Conservation (phyloP, 176 grass and related monocot species). For the Guadua angustifolia region DNA sequence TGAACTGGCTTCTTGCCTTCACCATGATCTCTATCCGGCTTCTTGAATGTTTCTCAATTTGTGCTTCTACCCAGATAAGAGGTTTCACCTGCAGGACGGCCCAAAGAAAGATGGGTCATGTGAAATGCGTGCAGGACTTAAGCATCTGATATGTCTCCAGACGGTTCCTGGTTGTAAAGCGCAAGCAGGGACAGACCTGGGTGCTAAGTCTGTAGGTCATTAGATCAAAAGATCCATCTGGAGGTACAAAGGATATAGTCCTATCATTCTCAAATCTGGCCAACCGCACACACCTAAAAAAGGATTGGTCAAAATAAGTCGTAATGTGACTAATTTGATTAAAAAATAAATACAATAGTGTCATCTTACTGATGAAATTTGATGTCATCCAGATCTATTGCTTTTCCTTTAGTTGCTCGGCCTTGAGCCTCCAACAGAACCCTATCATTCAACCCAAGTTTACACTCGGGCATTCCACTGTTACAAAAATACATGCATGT, state of each 20-base stretch:
- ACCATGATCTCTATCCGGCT: constrained; percentile 95
- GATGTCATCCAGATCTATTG: constrained; percentile 94
- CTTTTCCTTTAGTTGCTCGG: constrained; percentile 91
- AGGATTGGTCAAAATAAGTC: constrained; percentile 22
- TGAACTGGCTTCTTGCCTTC: constrained; percentile 98
- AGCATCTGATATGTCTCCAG: not conserved
- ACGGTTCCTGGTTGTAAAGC: constrained; percentile 11
- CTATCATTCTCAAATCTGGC: constrained; percentile 98
- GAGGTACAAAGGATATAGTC: constrained; percentile 96
- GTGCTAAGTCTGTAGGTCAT: constrained; percentile 98
- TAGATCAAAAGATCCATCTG: constrained; percentile 92
- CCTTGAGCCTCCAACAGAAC: constrained; percentile 99
- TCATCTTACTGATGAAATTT: constrained; percentile 95
- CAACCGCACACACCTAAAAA: constrained; percentile 85
- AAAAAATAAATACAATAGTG: not conserved
- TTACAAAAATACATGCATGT: constrained; percentile 15
- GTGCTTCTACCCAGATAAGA: constrained; percentile 97
- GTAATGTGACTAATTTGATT: not conserved
- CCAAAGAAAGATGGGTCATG: constrained; percentile 2
- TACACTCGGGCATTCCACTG: constrained; percentile 99
- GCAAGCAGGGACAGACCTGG: constrained; percentile 54
- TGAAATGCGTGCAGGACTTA: not conserved
- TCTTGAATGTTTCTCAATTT: constrained; percentile 96
- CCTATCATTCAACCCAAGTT: constrained; percentile 93
- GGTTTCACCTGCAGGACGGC: constrained; percentile 70